Conservation (phyloP, 495 filamentous ascomycete species). For the Hapsidospora chrysogenum region DNA sequence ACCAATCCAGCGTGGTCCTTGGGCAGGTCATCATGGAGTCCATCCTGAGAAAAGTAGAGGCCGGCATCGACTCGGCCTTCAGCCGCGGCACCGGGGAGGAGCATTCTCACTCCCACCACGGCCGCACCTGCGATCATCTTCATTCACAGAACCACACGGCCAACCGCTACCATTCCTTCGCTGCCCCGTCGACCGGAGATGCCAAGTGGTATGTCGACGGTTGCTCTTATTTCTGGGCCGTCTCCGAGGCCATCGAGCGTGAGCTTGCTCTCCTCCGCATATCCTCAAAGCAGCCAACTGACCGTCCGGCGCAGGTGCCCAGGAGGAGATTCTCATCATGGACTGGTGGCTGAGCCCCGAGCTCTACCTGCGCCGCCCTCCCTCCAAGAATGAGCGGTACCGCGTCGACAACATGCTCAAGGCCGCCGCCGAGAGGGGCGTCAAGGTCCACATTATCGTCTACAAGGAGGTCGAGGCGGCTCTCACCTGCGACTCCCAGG, state of each 20-base stretch:
- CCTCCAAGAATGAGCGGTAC: conserved; percentile 66
- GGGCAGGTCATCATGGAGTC: conserved; percentile 11
- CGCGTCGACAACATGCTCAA: conserved; percentile 80
- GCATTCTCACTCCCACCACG: conserved; percentile 22
- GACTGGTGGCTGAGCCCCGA: conserved; percentile 93
- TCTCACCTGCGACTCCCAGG: conserved; percentile 60
- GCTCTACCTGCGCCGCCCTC: conserved; percentile 76
- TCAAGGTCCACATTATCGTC: conserved; percentile 77
- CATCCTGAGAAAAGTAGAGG: conserved; percentile 16
- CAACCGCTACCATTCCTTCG: conserved; percentile 71
- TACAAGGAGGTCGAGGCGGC: conserved; percentile 91
- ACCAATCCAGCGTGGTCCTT: not conserved
- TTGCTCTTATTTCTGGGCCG: conserved; percentile 81
- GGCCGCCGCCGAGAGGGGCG: conserved; percentile 74
- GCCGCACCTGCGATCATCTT: conserved; percentile 12
- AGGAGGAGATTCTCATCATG: conserved; percentile 77
- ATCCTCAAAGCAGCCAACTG: too few species aligned
- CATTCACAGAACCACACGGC: conserved; percentile 23
- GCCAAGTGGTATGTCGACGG: conserved; percentile 93
- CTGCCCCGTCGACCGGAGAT: conserved; percentile 73
- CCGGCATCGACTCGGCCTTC: conserved; percentile 14
- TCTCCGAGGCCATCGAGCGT: conserved; percentile 61
- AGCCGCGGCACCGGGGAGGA: conserved; percentile 14
- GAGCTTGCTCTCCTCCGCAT: conserved; percentile 1
- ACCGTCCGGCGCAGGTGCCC: too few species aligned